phyloP scores from a whole-genome alignment of 805 yeast genomes.

The Cyberlindnera misumaiensis region DNA sequence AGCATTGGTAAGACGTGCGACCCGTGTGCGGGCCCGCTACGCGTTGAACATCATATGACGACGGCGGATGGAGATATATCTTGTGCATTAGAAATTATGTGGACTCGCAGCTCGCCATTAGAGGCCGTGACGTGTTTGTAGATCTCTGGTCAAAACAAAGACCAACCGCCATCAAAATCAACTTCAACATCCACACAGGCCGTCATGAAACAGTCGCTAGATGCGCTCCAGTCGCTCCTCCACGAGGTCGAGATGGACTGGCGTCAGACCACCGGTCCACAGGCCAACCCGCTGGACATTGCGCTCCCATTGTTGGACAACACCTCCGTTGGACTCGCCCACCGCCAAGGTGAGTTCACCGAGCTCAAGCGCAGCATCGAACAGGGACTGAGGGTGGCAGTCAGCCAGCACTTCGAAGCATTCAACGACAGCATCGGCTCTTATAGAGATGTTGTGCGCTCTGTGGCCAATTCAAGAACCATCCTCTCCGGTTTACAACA shows the following conservation, averaged over 20 bases:
- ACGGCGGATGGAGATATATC: too few relatives aligned
- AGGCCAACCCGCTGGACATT: constrained; percentile 76
- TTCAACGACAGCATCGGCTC: constrained; percentile 84
- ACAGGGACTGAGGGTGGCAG: constrained; percentile 56
- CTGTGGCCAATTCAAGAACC: constrained; percentile 59
- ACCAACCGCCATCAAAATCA: not conserved
- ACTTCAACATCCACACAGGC: not conserved
- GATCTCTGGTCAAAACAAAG: not conserved
- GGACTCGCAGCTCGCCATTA: not conserved
- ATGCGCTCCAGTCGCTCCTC: constrained; percentile 13
- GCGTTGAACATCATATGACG: not conserved
- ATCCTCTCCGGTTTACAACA: constrained; percentile 42
- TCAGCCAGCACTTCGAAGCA: constrained; percentile 74
- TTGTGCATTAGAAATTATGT: too few relatives aligned
- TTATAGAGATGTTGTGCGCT: constrained; percentile 61
- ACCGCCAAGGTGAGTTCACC: constrained; percentile 59
- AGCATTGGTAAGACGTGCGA: constrained; percentile 6
- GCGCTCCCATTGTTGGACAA: constrained; percentile 81
- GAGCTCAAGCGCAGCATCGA: constrained; percentile 53
- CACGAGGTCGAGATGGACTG: constrained; percentile 36
- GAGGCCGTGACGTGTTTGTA: not conserved
- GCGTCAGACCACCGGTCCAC: constrained; percentile 41
- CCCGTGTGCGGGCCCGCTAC: constrained; percentile 3
- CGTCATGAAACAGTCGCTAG: constrained; percentile 14
- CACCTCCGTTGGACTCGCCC: constrained; percentile 87